Percentiles rank a stretch among this genome's conserved stretches.
phyloP scores from a whole-genome alignment of 192 early-diverging fungal species.

The Coemansia sp. region DNA sequence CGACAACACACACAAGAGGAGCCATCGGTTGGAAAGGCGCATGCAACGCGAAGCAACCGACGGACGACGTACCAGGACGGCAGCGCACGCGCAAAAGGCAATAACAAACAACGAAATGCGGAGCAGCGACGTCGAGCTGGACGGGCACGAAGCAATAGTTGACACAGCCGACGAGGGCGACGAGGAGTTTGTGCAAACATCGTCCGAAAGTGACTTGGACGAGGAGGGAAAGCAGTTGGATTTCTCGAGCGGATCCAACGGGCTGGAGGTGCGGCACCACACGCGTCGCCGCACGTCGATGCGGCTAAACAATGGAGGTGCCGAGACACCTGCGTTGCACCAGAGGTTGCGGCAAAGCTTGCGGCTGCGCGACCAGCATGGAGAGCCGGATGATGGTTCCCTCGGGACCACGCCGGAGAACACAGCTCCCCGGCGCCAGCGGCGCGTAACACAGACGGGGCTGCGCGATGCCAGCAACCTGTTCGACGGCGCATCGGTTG shows the following conservation, averaged over 20 bases:
- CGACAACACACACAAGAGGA: neutral
- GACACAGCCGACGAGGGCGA: conserved; percentile 22
- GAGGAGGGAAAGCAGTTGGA: conserved; percentile 7
- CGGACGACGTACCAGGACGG: neutral
- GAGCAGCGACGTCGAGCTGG: conserved; percentile 4
- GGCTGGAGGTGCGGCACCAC: neutral
- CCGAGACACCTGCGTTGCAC: neutral
- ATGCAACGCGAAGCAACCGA: neutral
- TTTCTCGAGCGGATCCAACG: neutral
- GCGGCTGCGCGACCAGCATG: neutral
- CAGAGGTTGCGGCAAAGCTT: neutral
- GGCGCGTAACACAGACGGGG: neutral
- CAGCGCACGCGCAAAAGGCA: neutral
- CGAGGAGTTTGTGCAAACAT: conserved; percentile 27
- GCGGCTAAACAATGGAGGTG: neutral
- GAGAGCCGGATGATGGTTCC: neutral
- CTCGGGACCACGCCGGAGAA: neutral
- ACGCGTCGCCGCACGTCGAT: neutral
- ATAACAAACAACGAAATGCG: neutral
- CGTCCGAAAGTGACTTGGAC: conserved; percentile 11
- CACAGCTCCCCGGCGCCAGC: neutral
- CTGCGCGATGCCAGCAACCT: neutral
- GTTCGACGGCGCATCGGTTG: conserved; percentile 1
- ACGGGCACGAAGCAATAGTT: neutral
- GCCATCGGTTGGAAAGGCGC: neutral